A percentile compares a stretch with the other conserved stretches of the same genome.
These are phyloP conservation scores for Eutypella sp. DNA, from an alignment of 2,329 filamentous ascomycete species.

Conservation along the genomic window DNA sequence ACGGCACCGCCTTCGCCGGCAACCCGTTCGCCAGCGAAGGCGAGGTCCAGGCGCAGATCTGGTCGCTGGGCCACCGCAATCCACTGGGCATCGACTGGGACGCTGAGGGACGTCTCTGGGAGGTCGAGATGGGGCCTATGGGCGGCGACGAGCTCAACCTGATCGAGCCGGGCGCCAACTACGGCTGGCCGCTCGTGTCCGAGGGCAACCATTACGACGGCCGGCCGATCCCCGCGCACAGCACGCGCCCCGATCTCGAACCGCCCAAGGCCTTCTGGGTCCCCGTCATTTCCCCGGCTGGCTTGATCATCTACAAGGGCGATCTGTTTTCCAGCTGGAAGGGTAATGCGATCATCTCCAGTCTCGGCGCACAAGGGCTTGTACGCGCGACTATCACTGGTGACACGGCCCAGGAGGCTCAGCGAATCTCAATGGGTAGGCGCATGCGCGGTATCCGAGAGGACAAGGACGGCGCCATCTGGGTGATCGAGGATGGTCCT, in stretches of 20 bases:
- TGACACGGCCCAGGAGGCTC: constrained; percentile 26
- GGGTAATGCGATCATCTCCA: constrained; percentile 28
- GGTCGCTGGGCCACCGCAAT: constrained; percentile 29
- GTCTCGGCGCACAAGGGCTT: constrained; percentile 21
- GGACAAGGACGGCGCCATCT: constrained; percentile 26
- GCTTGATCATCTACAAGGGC: constrained; percentile 31
- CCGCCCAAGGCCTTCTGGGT: constrained; percentile 29
- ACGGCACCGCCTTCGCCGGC: constrained; percentile 26
- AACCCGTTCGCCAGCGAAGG: constrained; percentile 29
- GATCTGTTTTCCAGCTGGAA: constrained; percentile 27
- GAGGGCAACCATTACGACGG: constrained; percentile 29
- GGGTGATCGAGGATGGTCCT: constrained; percentile 28
- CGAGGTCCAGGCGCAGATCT: constrained; percentile 24
- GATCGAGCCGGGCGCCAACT: constrained; percentile 29
- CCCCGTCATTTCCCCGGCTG: constrained; percentile 29
- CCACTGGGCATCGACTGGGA: constrained; percentile 30
- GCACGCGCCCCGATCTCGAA: constrained; percentile 25
- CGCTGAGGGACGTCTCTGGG: constrained; percentile 29
- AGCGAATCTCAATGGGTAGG: constrained; percentile 27
- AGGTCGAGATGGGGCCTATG: constrained; percentile 31
- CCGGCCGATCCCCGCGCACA: constrained; percentile 24
- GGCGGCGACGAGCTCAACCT: constrained; percentile 32
- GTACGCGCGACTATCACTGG: constrained; percentile 27
- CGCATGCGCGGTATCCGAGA: constrained; percentile 29
- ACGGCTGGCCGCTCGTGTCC: constrained; percentile 30